phyloP scores from a whole-genome alignment of 1,139 yeast genomes.

The Magnusiomyces magnusii region DNA sequence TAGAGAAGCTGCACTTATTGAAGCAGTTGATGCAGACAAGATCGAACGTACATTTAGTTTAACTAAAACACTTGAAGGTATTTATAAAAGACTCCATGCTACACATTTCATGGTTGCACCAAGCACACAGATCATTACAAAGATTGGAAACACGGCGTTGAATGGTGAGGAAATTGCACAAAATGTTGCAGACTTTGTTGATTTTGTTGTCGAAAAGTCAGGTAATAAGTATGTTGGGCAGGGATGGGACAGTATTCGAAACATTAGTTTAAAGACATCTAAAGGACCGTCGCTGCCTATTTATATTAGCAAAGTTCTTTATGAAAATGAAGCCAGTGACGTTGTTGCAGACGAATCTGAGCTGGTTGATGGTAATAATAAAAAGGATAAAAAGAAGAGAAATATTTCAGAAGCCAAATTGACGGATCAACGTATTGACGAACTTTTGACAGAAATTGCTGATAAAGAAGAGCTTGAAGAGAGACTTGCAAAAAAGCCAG shows the following conservation, averaged over 20 bases:
- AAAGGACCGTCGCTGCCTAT: conserved; percentile 81
- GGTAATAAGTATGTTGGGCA: conserved; percentile 25
- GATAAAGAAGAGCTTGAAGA: not conserved
- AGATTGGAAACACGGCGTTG: conserved; percentile 51
- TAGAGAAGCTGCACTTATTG: not conserved
- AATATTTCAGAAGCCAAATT: not conserved
- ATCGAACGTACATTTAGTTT: not conserved
- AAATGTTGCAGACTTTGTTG: conserved; percentile 53
- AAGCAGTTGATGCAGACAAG: not conserved
- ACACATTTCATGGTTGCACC: conserved; percentile 65
- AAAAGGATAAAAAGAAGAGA: conserved; percentile 1
- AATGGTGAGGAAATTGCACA: conserved; percentile 37
- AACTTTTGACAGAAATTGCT: conserved; percentile 1
- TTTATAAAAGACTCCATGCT: conserved; percentile 51
- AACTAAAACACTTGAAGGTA: conserved; percentile 42
- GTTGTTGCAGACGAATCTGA: conserved; percentile 29
- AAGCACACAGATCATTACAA: conserved; percentile 59
- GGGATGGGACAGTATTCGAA: conserved; percentile 44
- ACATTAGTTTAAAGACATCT: conserved; percentile 60
- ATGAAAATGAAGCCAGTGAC: conserved; percentile 37
- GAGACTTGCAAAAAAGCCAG: not conserved
- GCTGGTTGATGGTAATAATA: conserved; percentile 24
- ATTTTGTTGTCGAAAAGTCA: conserved; percentile 35
- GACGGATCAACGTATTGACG: not conserved
- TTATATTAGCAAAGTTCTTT: conserved; percentile 57